These are phyloP conservation scores for Penicillium brevicompactum DNA, from an alignment of 2,329 filamentous ascomycete genomes.

Conservation along the genomic window DNA sequence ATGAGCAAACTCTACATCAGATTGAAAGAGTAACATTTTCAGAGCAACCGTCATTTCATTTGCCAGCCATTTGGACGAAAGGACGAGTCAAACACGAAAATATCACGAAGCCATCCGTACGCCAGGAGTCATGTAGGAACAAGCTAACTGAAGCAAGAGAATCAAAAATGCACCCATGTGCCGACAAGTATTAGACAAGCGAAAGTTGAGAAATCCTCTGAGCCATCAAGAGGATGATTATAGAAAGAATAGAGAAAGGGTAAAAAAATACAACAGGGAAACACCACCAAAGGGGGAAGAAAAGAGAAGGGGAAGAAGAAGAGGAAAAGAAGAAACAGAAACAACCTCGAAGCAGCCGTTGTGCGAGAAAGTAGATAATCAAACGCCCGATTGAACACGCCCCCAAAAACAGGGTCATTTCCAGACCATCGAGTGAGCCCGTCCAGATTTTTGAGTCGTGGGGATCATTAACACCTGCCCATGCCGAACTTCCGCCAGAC, in stretches of 20 bases:
- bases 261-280: conserved; percentile 19
- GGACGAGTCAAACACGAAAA: conserved; percentile 21
- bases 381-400: conserved; percentile 34
- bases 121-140: conserved; percentile 28
- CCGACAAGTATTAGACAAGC: conserved; percentile 31
- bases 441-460: conserved; percentile 40
- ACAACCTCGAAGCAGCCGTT: conserved; percentile 25
- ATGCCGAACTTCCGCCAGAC: conserved; percentile 34
- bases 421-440: conserved; percentile 33
- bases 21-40: background rate
- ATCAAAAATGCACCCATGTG: conserved; percentile 21
- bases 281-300: conserved; percentile 24
- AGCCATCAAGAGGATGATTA: conserved; percentile 15
- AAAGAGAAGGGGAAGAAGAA: conserved; percentile 6
- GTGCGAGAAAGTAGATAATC: conserved; percentile 7
- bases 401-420: conserved; percentile 30
- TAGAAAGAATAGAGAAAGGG: conserved; percentile 13
- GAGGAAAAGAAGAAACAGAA: conserved; percentile 21
- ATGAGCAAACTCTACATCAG: background rate
- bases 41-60: conserved; percentile 20
- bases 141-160: conserved; percentile 19
- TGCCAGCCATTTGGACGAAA: conserved; percentile 16
- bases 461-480: conserved; percentile 44
- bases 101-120: conserved; percentile 24
- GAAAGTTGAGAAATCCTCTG: conserved; percentile 18